A percentile compares a stretch with the other conserved stretches of the same genome.
These are phyloP conservation scores for Penicillium silybi DNA, from an alignment of 495 filamentous ascomycete species.

Conservation along the genomic window DNA sequence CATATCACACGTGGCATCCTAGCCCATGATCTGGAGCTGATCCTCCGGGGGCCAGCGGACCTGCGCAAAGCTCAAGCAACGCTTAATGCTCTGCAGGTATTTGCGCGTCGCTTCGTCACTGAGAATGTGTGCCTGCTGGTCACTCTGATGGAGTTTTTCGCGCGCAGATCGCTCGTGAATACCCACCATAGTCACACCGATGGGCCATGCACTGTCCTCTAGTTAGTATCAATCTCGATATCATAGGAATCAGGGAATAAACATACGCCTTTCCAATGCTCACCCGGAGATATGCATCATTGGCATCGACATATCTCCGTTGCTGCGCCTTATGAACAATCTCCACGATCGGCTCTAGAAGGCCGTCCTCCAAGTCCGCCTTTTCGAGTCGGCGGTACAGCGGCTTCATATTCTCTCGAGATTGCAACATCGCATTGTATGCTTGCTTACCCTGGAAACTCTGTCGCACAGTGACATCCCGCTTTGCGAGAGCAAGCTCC, in stretches of 20 bases:
- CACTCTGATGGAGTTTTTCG: constrained; percentile 88
- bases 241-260: background rate
- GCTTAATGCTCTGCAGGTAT: constrained; percentile 95
- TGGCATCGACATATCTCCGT: constrained; percentile 89
- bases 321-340: constrained; percentile 89
- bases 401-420: constrained; percentile 79
- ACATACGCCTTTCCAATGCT: constrained; percentile 91
- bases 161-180: constrained; percentile 95
- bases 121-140: constrained; percentile 92
- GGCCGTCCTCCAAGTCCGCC: constrained; percentile 67
- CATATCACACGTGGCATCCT: constrained; percentile 6
- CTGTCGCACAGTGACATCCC: constrained; percentile 58
- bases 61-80: constrained; percentile 94
- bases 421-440: constrained; percentile 71
- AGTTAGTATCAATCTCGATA: constrained; percentile 11
- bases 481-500: constrained; percentile 70
- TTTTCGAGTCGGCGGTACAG: constrained; percentile 88
- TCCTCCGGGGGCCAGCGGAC: constrained; percentile 95
- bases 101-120: constrained; percentile 93
- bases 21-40: constrained; percentile 94
- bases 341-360: constrained; percentile 84
- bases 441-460: constrained; percentile 76
- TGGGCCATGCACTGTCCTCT: constrained; percentile 75
- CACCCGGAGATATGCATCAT: constrained; percentile 86
- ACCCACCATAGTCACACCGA: constrained; percentile 99